Percentiles rank a stretch among this genome's conserved stretches.
Conservation (phyloP, 2,329 filamentous ascomycete species). For the Ophiostoma pallidulum region DNA sequence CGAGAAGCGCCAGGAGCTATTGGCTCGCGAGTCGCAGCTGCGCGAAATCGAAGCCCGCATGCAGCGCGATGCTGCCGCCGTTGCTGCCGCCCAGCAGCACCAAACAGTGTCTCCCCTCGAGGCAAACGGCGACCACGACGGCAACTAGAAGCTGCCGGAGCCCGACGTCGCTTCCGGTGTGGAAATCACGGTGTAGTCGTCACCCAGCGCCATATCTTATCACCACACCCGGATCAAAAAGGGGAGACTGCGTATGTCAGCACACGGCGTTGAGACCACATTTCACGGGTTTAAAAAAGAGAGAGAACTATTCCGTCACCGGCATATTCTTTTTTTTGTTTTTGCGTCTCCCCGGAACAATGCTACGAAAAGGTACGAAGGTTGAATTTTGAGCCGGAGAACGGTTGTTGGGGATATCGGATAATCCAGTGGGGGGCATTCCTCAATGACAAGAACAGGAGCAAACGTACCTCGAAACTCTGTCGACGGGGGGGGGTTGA, state of each 20-base stretch:
- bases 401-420: not conserved
- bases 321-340: constrained; percentile 22
- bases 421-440: too few relatives aligned
- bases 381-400: constrained; percentile 5
- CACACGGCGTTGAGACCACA: constrained; percentile 38
- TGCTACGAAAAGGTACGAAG: constrained; percentile 6
- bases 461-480: too few relatives aligned
- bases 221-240: constrained; percentile 8
- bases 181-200: constrained; percentile 12
- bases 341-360: not conserved
- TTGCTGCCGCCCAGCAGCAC: constrained; percentile 31
- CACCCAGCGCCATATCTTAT: not conserved
- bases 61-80: constrained; percentile 68
- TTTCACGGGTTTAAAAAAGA: constrained; percentile 3
- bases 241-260: constrained; percentile 8
- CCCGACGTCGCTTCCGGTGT: not conserved
- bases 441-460: too few relatives aligned
- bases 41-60: constrained; percentile 98
- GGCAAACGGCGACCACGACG: constrained; percentile 47
- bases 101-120: constrained; percentile 28
- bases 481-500: too few relatives aligned
- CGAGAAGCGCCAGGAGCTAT: constrained; percentile 96
- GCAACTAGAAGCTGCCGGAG: constrained; percentile 30
- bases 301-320: constrained; percentile 29
- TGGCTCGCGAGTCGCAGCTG: constrained; percentile 95